Evolutionary conservation across 129 eudicot genomes (phyloP).

Genomic region (Ambrosia artemisiifolia): DNA sequence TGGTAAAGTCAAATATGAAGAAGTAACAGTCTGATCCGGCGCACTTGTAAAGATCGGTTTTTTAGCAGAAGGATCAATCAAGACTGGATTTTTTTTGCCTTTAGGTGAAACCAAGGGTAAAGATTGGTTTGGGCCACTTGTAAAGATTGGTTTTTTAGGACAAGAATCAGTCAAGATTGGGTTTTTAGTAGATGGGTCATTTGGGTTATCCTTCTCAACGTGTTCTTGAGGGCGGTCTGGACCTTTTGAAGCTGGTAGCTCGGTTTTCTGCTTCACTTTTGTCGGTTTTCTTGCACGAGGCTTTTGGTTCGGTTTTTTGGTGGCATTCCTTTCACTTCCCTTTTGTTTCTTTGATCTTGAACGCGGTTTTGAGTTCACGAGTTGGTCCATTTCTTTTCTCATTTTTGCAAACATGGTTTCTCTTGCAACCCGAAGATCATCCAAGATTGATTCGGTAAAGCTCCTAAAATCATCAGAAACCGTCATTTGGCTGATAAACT

Average conservation of each 20-base stretch:
- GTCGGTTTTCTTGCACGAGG: slow-evolving; percentile 29
- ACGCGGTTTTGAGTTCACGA: slow-evolving; percentile 16
- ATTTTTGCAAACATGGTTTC: slow-evolving; percentile 58
- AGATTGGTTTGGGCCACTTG: slow-evolving; percentile 34
- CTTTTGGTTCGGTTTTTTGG: slow-evolving; percentile 14
- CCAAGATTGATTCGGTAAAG: slow-evolving; percentile 46
- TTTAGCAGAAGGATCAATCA: slow-evolving; percentile 22
- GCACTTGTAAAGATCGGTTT: slow-evolving; percentile 24
- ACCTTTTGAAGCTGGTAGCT: slow-evolving; percentile 22
- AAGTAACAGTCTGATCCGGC: slow-evolving; percentile 32
- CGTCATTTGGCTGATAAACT: slow-evolving; percentile 20
- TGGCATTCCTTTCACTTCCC: slow-evolving; percentile 13
- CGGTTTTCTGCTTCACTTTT: slow-evolving; percentile 25
- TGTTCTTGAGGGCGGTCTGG: slow-evolving; percentile 18
- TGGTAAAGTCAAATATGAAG: slow-evolving; percentile 50
- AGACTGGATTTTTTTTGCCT: slow-evolving; percentile 24
- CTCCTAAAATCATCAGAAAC: slow-evolving; percentile 41
- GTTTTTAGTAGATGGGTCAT: slow-evolving; percentile 19
- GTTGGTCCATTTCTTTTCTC: slow-evolving; percentile 50
- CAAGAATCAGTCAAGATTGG: slow-evolving; percentile 26
- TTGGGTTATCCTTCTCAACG: slow-evolving; percentile 10
- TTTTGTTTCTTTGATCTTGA: slow-evolving; percentile 32
- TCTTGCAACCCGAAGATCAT: slow-evolving; percentile 55
- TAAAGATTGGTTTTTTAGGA: slow-evolving; percentile 26
- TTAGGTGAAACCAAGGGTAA: slow-evolving; percentile 40